Base-by-base conservation (phyloP, 1,139 yeast genomes). In the Sugiyamaella japonica region DNA sequence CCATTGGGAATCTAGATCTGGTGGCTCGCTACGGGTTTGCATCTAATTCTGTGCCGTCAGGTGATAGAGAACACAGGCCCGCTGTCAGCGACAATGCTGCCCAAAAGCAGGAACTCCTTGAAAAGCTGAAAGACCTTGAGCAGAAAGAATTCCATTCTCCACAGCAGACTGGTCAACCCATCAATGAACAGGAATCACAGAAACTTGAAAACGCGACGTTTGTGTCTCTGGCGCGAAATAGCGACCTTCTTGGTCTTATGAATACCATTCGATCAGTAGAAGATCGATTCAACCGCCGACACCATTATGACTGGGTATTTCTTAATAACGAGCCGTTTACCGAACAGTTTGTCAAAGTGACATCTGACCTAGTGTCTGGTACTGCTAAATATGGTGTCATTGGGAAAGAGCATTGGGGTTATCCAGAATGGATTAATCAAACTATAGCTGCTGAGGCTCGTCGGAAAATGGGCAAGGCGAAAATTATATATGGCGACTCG, bases 231-330 rank as follows among this genome's bases (percentile, higher is more conserved):
- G 90, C 86, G 42, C 75, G 91, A 56, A 86, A 88, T 66, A 68
- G 73, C 7, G 96, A 89, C 59, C 66, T 87, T 17, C 75, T 74
- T 58, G 79, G 76, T 9, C 73, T 87, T 56, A 64, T 84, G 28
- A 74, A 74, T 48, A 78, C 93, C 1, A 80, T 88, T 45, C 75
- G 78, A 52, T 73, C 79, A 16, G 76, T 85, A 53, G 93, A 87
- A 70, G 89, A 85, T 67, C 74, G 90, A 46, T 87, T 86, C 74
- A 87, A 87, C 73, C 68, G 74, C 45, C 76, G 80, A 55, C 86
- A 70, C 72, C 77, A 84, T 64, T 87, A 87, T 67, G 93, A 86
- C 67, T 87, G 95, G 95, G 86, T 86, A 7, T 87, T 87, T 66
- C 75, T 86, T 58, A 86, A 86, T 70, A 85, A 86, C 60, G 85